phyloP scores from a whole-genome alignment of 345 rosid genomes.

The Isatis tinctoria region DNA sequence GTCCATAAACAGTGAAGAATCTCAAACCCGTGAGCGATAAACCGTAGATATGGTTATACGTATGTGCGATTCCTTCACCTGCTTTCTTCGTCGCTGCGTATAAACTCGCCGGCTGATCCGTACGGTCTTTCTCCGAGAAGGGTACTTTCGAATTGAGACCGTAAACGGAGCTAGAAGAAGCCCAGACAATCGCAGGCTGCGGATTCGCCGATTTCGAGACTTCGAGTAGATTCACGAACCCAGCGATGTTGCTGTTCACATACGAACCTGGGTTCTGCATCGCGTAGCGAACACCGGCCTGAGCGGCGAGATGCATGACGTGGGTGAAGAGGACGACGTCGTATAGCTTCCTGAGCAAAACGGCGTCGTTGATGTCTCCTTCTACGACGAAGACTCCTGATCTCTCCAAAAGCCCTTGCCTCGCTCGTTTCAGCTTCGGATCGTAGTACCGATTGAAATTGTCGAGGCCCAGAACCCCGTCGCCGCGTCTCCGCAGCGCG shows the following conservation, averaged over 20 bases:
- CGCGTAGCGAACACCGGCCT: slow-evolving; percentile 67
- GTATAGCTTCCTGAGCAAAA: slow-evolving; percentile 47
- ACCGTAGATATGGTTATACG: slow-evolving; percentile 68
- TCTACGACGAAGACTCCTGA: slow-evolving; percentile 57
- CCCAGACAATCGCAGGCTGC: slow-evolving; percentile 69
- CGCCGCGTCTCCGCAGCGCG: slow-evolving; percentile 59
- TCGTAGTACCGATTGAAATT: slow-evolving; percentile 71
- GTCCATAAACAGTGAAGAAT: slow-evolving; percentile 72
- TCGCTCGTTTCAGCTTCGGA: slow-evolving; percentile 49
- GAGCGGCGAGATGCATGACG: slow-evolving; percentile 65
- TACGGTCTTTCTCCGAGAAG: slow-evolving; percentile 60
- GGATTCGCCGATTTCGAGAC: slow-evolving; percentile 52
- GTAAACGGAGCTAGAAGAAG: slow-evolving; percentile 70
- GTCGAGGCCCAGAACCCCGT: slow-evolving; percentile 70
- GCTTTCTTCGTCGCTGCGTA: slow-evolving; percentile 75
- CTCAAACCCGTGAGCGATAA: slow-evolving; percentile 58
- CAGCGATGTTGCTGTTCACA: slow-evolving; percentile 59
- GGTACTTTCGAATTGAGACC: slow-evolving; percentile 63
- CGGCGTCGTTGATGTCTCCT: slow-evolving; percentile 57
- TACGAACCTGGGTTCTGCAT: slow-evolving; percentile 65
- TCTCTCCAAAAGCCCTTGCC: slow-evolving; percentile 43
- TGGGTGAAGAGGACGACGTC: slow-evolving; percentile 53
- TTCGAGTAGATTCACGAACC: slow-evolving; percentile 57
- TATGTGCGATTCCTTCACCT: slow-evolving; percentile 63
- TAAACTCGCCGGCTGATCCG: slow-evolving; percentile 58